A percentile compares a stretch with the other conserved stretches of the same genome.
Evolutionary conservation across 805 yeast genomes (phyloP).

Genomic region (Ogataea populi-albae): DNA sequence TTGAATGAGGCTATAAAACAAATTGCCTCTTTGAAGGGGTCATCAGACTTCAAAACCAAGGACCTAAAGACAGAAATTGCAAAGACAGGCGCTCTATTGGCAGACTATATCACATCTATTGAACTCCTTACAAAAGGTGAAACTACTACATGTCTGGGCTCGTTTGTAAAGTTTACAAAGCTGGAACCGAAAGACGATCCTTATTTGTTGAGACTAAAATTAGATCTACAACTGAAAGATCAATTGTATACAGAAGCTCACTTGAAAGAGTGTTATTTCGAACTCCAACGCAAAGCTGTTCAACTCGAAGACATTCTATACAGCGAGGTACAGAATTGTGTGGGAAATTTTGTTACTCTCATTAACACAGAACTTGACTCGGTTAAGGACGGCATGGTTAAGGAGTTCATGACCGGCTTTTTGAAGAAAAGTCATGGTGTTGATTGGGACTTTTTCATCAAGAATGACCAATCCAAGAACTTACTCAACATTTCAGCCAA

Average conservation of each 20-base stretch:
- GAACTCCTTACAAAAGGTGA: conserved; percentile 39
- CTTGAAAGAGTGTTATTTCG: conserved; percentile 61
- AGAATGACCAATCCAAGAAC: conserved; percentile 40
- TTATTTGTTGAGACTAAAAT: conserved; percentile 54
- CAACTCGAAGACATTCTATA: conserved; percentile 63
- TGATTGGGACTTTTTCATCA: conserved; percentile 70
- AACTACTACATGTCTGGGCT: conserved; percentile 31
- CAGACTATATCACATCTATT: conserved; percentile 44
- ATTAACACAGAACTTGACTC: conserved; percentile 50
- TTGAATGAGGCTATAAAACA: conserved; percentile 53
- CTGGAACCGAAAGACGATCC: conserved; percentile 48
- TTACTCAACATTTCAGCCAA: conserved; percentile 38
- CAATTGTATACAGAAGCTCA: conserved; percentile 64
- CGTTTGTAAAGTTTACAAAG: conserved; percentile 24
- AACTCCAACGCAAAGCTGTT: conserved; percentile 62
- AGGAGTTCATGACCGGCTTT: conserved; percentile 50
- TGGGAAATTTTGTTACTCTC: conserved; percentile 48
- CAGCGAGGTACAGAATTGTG: conserved; percentile 56
- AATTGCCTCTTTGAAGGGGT: conserved; percentile 46
- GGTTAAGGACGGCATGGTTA: conserved; percentile 48
- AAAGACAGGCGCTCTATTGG: conserved; percentile 55
- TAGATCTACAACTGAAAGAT: conserved; percentile 63
- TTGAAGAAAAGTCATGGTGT: conserved; percentile 54
- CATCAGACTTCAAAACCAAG: conserved; percentile 53
- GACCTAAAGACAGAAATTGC: conserved; percentile 60